Base-by-base conservation (phyloP, 2,329 filamentous ascomycete genomes). In the Fusarium brevicatenulatum region DNA sequence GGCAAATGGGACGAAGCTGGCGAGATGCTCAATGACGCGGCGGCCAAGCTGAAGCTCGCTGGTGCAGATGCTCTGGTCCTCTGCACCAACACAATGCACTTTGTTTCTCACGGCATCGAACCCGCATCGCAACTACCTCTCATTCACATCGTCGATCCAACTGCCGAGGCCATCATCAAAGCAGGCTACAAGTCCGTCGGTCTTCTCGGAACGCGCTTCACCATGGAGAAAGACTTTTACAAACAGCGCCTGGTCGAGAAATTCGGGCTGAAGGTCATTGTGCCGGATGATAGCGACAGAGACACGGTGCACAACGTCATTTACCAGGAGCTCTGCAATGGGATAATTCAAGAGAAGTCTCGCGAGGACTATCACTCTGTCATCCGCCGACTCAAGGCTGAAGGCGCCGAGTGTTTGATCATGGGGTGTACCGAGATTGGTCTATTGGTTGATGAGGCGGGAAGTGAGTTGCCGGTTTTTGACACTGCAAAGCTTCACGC, bases 31-130 rank as follows among this genome's bases (percentile, higher is more conserved):
- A 55, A 72, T 7, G 52, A 71, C 0, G 76, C 75, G 4, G 66
- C 76, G 1, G 8, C 28, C 4, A 74, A 47, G 19, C 61, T 79
- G 1, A 64, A 70, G 4, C 55, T 59, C 3, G 73, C 69, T 2
- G 76, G 77, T 5, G 77, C 77, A 4, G 72, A 79, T 23, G 75
- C 64, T 4, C 58, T 78, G 1, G 70, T 78, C 0, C 64, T 78
- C 2, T 77, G 74, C 56, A 77, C 75, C 7, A 78, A 78, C 25
- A 79, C 77, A 0, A 78, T 76, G 75, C 77, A 79, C 21, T 61
- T 73, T 19, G 69, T 76, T 0, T 64, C 70, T 5, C 39, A 62
- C 1, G 66, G 58, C 5, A 76, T 79, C 2, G 68, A 71, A 11
- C 7, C 15, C 0, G 62, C 68, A 2, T 58, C 70, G 3, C 25